Base-by-base conservation (phyloP, 1,284 basidiomycete species). In the Trametes pubescens region DNA sequence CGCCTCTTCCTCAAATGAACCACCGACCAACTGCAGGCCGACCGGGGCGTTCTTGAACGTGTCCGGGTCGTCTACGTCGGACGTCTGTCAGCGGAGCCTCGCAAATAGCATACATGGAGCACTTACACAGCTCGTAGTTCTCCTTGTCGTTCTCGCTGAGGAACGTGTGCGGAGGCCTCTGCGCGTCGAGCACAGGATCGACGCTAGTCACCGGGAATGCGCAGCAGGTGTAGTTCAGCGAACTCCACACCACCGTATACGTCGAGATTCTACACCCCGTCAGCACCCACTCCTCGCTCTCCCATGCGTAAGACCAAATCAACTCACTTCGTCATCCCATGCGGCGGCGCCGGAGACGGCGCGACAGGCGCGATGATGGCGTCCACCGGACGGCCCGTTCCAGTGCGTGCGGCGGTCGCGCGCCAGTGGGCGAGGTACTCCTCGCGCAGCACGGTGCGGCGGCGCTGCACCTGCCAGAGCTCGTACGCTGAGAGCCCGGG, bases 171-270 rank as follows among this genome's bases (percentile, higher is more conserved):
- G 70, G 68, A 0, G 70, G 68, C 40, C 65, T 70, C 48, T 71
- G 75, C 59, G 52, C 66, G 63, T 81, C 80, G 24, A 76, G 51
- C 29, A 60, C 63, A 2, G 79, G 80, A 72, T 90, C 85, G 18
- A 87, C 87, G 52, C 72, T 81, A 0, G 87, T 84, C 1, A 89
- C 89, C 0, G 93, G 93, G 68, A 95, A 83, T 2, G 85, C 79
- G n/a, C 86, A 80, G 5, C 84, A 82, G 0, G 90, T 81, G 71
- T 89, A 92, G 72, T 94, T 90, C n/a, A 92, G 81, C 7, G 81
- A 72, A 71, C 92, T 94, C 83, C 85, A 92, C 48, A 86, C 70
- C 54, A 80, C 79, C 0, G 91, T 91, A 49, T 75, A 75, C 40
- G 65, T 65, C 24, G 70, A 59, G 29, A 65, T 69, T 13, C 71